A percentile compares a stretch with the other conserved stretches of the same genome.
These are phyloP conservation scores for Conticribra guillardii DNA, from an alignment of 108 stramenopile species.

Conservation along the genomic window DNA sequence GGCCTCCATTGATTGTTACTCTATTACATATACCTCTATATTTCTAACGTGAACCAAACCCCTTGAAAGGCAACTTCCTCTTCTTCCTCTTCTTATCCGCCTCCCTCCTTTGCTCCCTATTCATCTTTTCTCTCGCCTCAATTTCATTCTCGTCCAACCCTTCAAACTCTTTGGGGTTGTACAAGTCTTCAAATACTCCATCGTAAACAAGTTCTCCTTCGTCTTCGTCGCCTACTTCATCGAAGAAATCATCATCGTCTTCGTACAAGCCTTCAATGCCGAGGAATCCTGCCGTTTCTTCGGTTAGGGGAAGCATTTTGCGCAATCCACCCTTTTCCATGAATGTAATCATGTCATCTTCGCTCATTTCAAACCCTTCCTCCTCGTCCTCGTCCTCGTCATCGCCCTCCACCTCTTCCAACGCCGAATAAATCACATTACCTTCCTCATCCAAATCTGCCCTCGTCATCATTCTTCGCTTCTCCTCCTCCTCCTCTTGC, in stretches of 20 bases:
- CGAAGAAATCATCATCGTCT: constrained; percentile 41
- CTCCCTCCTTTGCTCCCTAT: constrained; percentile 80
- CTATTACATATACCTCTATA: too few relatives aligned
- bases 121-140: constrained; percentile 53
- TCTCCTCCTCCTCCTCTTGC: constrained; percentile 44
- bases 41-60: constrained; percentile 52
- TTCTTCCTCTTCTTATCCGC: constrained; percentile 69
- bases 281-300: constrained; percentile 48
- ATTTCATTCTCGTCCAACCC: constrained; percentile 49
- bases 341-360: constrained; percentile 58
- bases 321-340: constrained; percentile 58
- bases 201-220: constrained; percentile 65
- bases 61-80: constrained; percentile 71
- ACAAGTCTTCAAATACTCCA: constrained; percentile 69
- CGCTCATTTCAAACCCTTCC: constrained; percentile 54
- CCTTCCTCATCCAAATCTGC: constrained; percentile 67
- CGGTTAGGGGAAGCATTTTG: constrained; percentile 49
- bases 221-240: constrained; percentile 52
- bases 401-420: constrained; percentile 62
- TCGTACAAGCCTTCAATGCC: constrained; percentile 51
- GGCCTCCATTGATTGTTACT: too few relatives aligned
- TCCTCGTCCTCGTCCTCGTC: constrained; percentile 49
- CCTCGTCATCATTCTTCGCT: constrained; percentile 31
- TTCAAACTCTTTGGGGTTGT: constrained; percentile 52
- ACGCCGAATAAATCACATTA: constrained; percentile 59